Base-by-base conservation (phyloP, 176 grass and related monocot species). In the Neostapfia colusana region DNA sequence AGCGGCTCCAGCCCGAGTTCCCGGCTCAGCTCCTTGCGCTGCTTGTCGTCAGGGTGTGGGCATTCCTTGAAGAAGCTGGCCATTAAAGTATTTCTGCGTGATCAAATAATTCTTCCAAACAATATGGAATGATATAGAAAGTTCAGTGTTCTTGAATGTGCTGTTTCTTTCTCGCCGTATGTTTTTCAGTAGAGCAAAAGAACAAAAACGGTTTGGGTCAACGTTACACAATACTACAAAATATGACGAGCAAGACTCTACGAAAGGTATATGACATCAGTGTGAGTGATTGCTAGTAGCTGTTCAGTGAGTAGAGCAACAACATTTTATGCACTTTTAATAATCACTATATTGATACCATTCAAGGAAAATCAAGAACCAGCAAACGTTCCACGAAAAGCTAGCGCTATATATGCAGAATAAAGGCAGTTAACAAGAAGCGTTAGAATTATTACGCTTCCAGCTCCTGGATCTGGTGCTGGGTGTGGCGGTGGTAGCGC, bases 391-490 rank as follows among this genome's bases (percentile, higher is more conserved):
- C n/a, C n/a, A n/a, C n/a, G n/a, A n/a, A n/a, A n/a, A n/a, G n/a
- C n/a, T n/a, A n/a, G n/a, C n/a, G n/a, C n/a, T n/a, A n/a, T n/a
- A n/a, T n/a, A n/a, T n/a, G n/a, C n/a, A n/a, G n/a, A n/a, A n/a
- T n/a, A n/a, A n/a, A n/a, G n/a, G n/a, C n/a, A n/a, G n/a, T n/a
- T n/a, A 36, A 57, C 18, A 11, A 48, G 54, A 0, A 20, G 42
- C n/a, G 13, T 13, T 12, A 62, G 35, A 7, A 67, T n/a, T 5
- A 14, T 35, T 21, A 77, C 96, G 92, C 79, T 79, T 99, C 96
- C 96, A 99, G 74, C 83, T 99, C 96, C 73, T 95, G 89, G 83
- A 99, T 99, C 84, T 99, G 96, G 57, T 93, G 83, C 74, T 99
- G 96, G 46, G 96, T 99, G 81, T 99, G 96, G 76, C 96, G 96